phyloP scores from a whole-genome alignment of 2,329 filamentous ascomycete genomes.

The Colletotrichum nymphaeae region DNA sequence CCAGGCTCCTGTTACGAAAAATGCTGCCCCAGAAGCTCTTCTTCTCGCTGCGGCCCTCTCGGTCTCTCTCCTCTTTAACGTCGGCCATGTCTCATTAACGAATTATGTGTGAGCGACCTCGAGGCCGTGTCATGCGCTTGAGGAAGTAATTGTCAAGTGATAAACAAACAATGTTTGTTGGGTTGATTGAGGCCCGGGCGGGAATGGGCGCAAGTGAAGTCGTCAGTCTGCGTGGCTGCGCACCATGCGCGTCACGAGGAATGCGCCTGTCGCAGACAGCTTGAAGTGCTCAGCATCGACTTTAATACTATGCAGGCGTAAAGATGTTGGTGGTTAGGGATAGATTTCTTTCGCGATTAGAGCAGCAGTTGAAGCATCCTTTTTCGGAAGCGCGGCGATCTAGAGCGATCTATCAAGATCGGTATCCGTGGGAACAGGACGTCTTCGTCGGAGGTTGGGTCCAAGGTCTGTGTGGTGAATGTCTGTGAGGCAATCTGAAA shows the following conservation, averaged over 20 bases:
- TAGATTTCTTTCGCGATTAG: neutral
- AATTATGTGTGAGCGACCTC: constrained; percentile 1
- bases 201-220: constrained; percentile 18
- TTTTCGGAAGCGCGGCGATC: neutral
- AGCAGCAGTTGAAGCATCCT: constrained; percentile 10
- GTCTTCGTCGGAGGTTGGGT: constrained; percentile 19
- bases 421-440: neutral
- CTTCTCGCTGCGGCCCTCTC: constrained; percentile 47
- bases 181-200: constrained; percentile 6
- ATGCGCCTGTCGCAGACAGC: constrained; percentile 36
- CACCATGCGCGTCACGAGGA: constrained; percentile 34
- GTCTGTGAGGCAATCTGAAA: constrained; percentile 31
- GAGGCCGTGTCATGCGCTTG: neutral
- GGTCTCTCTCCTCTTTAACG: constrained; percentile 38
- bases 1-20: constrained; percentile 60
- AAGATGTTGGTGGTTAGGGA: neutral
- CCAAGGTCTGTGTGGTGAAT: constrained; percentile 29
- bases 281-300: constrained; percentile 22
- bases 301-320: neutral
- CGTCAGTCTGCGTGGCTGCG: constrained; percentile 37
- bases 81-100: constrained; percentile 45
- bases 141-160: neutral
- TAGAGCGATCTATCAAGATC: neutral
- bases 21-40: constrained; percentile 61
- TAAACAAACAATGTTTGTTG: constrained; percentile 9